phyloP scores from a whole-genome alignment of 2,329 filamentous ascomycete genomes.

The Aspergillaceae sp. region DNA sequence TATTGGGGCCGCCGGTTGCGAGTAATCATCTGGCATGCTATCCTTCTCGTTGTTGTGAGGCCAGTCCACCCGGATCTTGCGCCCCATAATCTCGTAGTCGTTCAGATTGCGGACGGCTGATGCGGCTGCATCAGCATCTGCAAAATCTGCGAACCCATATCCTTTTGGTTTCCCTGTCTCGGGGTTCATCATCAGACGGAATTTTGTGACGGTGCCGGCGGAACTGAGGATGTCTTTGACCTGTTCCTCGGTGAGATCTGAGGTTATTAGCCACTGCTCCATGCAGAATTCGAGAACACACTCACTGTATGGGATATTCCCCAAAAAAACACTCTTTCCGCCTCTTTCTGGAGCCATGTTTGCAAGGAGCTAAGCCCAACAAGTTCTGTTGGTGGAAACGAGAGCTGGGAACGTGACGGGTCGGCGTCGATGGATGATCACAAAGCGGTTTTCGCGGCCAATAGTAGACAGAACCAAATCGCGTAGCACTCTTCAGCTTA shows the following conservation, averaged over 20 bases:
- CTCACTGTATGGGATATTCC: slow-evolving; percentile 60
- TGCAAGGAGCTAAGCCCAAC: not conserved
- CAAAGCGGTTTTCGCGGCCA: not conserved
- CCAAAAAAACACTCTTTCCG: slow-evolving; percentile 41
- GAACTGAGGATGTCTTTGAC: slow-evolving; percentile 89
- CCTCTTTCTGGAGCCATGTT: slow-evolving; percentile 38
- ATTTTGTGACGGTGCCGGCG: slow-evolving; percentile 82
- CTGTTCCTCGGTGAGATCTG: slow-evolving; percentile 90
- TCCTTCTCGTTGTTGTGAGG: slow-evolving; percentile 81
- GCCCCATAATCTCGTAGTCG: slow-evolving; percentile 88
- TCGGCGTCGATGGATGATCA: too few species aligned
- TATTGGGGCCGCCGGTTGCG: slow-evolving; percentile 29
- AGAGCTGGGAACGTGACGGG: too few species aligned
- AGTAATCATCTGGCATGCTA: slow-evolving; percentile 47
- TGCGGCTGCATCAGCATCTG: slow-evolving; percentile 82
- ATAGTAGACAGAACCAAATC: not conserved
- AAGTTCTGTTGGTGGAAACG: too few species aligned
- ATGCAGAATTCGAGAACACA: slow-evolving; percentile 40
- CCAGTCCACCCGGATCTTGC: slow-evolving; percentile 91
- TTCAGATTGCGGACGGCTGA: slow-evolving; percentile 93
- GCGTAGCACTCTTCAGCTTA: too few species aligned
- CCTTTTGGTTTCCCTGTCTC: slow-evolving; percentile 92
- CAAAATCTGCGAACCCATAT: slow-evolving; percentile 94
- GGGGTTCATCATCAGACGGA: slow-evolving; percentile 88
- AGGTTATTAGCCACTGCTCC: slow-evolving; percentile 10